Percentiles rank a stretch among this genome's conserved stretches.
Evolutionary conservation across 78 protist genomes (phyloP).

Genomic region (Paratrimastix pyriformis): DNA sequence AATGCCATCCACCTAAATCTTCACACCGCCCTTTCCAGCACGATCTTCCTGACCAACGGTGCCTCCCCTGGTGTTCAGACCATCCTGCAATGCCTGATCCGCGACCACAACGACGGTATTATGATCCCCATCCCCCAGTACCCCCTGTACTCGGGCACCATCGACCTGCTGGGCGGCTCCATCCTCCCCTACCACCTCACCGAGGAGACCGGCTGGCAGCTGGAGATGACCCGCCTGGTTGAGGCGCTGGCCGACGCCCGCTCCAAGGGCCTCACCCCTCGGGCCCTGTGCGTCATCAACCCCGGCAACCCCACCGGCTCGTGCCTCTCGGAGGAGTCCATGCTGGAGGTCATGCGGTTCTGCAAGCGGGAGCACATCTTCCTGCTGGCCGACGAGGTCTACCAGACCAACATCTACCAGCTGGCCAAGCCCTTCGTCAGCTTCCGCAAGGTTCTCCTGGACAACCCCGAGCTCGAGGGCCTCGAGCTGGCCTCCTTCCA

Average conservation of each 20-base stretch:
- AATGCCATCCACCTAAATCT: too few species aligned
- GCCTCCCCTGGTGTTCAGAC: constrained; percentile 74
- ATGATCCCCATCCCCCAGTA: constrained; percentile 98
- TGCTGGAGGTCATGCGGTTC: constrained; percentile 7
- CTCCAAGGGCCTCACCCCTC: constrained; percentile 42
- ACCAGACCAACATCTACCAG: constrained; percentile 88
- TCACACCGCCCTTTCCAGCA: too few species aligned
- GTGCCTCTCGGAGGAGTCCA: constrained; percentile 25
- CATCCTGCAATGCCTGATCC: constrained; percentile 42
- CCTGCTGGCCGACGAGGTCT: constrained; percentile 96
- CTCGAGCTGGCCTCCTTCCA: constrained; percentile 84
- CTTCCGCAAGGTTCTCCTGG: constrained; percentile 62
- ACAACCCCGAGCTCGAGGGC: neutral
- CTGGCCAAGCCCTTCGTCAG: constrained; percentile 64
- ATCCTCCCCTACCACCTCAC: constrained; percentile 74
- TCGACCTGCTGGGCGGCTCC: constrained; percentile 67
- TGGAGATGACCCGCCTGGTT: constrained; percentile 6
- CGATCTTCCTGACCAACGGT: constrained; percentile 96
- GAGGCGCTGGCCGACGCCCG: constrained; percentile 33
- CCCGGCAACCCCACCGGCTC: constrained; percentile 99
- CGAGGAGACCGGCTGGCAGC: constrained; percentile 50
- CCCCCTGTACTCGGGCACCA: constrained; percentile 95
- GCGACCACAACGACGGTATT: constrained; percentile 46
- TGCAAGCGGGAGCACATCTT: constrained; percentile 40
- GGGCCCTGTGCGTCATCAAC: constrained; percentile 89